Conservation (phyloP, 73 alveolate genomes). For the Uronychia setigera region DNA sequence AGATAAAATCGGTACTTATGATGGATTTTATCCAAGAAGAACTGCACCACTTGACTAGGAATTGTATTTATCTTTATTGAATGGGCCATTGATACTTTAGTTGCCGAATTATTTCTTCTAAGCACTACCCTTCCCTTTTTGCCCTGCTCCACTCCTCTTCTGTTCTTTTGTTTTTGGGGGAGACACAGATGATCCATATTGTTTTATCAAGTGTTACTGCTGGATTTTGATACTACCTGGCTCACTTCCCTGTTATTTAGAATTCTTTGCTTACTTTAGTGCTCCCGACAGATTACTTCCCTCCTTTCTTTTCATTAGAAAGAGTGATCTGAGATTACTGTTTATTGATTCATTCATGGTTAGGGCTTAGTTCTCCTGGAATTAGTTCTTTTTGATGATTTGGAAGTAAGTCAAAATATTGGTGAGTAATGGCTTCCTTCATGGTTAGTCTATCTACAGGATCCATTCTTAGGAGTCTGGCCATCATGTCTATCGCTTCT, state of each 20-base stretch:
- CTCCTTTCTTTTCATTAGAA: background rate
- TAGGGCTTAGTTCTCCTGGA: no score
- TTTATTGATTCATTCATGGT: no score
- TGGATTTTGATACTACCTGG: background rate
- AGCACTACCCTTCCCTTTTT: background rate
- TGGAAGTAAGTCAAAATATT: conserved; percentile 78
- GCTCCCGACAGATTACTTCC: background rate
- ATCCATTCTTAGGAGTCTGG: conserved; percentile 81
- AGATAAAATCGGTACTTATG: no score
- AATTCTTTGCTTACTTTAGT: background rate
- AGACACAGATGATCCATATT: background rate
- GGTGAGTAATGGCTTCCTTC: conserved; percentile 76
- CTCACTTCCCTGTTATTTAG: background rate
- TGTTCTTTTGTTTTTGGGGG: background rate
- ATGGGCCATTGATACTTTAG: background rate
- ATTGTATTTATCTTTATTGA: background rate
- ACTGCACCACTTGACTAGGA: background rate
- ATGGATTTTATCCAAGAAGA: no score
- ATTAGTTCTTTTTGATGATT: background rate
- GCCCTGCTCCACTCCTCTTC: background rate
- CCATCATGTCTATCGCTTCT: conserved; percentile 80
- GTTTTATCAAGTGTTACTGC: background rate
- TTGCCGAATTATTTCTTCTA: background rate
- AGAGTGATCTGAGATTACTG: background rate
- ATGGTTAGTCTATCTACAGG: conserved; percentile 86